A percentile compares a stretch with the other conserved stretches of the same genome.
These are phyloP conservation scores for Gleditsia sinensis DNA, from an alignment of 306 rosid species.

Conservation along the genomic window DNA sequence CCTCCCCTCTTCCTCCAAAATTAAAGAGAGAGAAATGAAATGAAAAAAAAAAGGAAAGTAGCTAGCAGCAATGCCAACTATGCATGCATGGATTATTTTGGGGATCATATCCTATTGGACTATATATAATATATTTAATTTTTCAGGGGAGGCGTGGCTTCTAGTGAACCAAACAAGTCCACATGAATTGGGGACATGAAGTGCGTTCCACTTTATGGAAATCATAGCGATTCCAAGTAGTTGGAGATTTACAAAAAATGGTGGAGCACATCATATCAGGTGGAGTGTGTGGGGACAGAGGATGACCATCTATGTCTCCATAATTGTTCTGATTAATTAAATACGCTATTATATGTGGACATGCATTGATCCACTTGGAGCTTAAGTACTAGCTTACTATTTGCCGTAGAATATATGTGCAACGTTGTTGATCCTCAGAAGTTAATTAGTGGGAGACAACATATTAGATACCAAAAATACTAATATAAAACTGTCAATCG, in stretches of 20 bases:
- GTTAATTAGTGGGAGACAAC: conserved; percentile 25
- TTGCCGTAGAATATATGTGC: too few relatives aligned
- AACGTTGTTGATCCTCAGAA: too few relatives aligned
- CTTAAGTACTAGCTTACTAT: not conserved
- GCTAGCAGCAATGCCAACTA: too few relatives aligned
- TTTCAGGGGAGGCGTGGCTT: not conserved
- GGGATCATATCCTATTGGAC: not conserved
- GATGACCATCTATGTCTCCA: conserved; percentile 1
- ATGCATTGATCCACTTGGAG: not conserved
- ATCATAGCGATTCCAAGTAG: not conserved
- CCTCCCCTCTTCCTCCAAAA: too few relatives aligned
- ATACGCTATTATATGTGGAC: not conserved
- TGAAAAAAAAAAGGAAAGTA: too few relatives aligned
- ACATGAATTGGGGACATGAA: conserved; percentile 9
- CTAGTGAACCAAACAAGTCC: not conserved
- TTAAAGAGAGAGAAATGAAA: too few relatives aligned
- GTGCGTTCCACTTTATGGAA: conserved; percentile 10
- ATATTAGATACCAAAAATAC: not conserved
- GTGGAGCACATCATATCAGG: too few relatives aligned
- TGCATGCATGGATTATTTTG: too few relatives aligned
- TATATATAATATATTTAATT: not conserved
- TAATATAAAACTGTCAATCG: not conserved
- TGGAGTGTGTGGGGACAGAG: not conserved
- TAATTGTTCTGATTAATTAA: conserved; percentile 11
- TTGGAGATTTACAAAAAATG: not conserved